Percentiles rank a stretch among this genome's conserved stretches.
Evolutionary conservation across 805 yeast species (phyloP).

Genomic region (Ogataea kodamae): DNA sequence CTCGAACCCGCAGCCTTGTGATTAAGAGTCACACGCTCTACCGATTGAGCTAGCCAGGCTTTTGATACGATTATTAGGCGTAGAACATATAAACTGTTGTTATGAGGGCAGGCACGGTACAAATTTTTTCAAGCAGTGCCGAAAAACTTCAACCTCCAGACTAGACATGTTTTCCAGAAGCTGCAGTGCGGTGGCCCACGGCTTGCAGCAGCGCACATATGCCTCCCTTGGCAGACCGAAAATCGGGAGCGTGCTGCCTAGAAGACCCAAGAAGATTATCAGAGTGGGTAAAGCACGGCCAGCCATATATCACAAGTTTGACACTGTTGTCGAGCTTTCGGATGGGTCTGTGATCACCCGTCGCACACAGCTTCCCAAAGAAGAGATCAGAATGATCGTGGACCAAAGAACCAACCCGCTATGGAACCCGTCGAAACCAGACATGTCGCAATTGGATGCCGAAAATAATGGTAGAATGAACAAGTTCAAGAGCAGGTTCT

Average conservation of each 20-base stretch:
- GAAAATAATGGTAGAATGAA: conserved; percentile 79
- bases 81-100: background rate
- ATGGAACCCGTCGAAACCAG: conserved; percentile 88
- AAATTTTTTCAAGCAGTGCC: conserved; percentile 5
- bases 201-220: conserved; percentile 17
- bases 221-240: conserved; percentile 28
- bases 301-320: conserved; percentile 86
- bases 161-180: conserved; percentile 2
- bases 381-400: conserved; percentile 76
- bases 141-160: conserved; percentile 3
- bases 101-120: no score
- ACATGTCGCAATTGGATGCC: conserved; percentile 70
- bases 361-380: conserved; percentile 83
- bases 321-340: conserved; percentile 81
- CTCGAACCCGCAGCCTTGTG: conserved; percentile 29
- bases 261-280: conserved; percentile 66
- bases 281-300: conserved; percentile 86
- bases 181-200: background rate
- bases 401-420: conserved; percentile 84
- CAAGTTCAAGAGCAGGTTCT: conserved; percentile 66
- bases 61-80: background rate
- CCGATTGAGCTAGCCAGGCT: conserved; percentile 29
- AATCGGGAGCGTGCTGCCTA: conserved; percentile 30
- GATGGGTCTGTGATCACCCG: conserved; percentile 90
- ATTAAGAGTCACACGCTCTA: conserved; percentile 29